Conservation (phyloP, 2,329 filamentous ascomycete species). For the Knufia fluminis region DNA sequence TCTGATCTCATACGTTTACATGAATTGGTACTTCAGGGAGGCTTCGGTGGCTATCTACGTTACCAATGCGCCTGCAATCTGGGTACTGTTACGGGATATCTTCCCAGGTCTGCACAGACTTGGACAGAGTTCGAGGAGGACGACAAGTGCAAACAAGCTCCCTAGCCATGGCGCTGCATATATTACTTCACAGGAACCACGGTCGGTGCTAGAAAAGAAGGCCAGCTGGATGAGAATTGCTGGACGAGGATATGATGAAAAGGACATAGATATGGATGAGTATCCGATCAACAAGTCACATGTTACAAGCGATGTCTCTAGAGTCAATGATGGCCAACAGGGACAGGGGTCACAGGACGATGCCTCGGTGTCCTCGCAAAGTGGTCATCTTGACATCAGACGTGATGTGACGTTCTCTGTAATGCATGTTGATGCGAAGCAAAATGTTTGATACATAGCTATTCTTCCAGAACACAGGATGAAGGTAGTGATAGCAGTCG, state of each 20-base stretch:
- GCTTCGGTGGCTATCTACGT: constrained; percentile 38
- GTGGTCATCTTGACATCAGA: constrained; percentile 12
- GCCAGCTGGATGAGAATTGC: background rate
- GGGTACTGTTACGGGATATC: constrained; percentile 42
- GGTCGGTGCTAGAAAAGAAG: background rate
- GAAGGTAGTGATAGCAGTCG: no score
- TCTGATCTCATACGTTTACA: constrained; percentile 29
- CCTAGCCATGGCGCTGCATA: background rate
- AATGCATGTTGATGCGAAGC: constrained; percentile 2
- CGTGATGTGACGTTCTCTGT: constrained; percentile 16
- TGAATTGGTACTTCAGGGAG: constrained; percentile 43
- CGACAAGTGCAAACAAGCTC: background rate
- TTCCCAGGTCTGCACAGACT: constrained; percentile 28
- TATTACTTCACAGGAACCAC: background rate
- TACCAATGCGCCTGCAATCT: constrained; percentile 44
- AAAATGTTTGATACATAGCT: background rate
- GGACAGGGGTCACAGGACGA: constrained; percentile 6
- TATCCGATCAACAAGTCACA: background rate
- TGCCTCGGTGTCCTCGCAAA: constrained; percentile 11
- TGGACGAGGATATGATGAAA: background rate
- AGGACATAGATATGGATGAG: constrained; percentile 4
- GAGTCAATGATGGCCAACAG: background rate
- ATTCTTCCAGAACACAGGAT: background rate
- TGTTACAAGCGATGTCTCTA: background rate
- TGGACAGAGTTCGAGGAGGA: constrained; percentile 5